A percentile compares a stretch with the other conserved stretches of the same genome.
Evolutionary conservation across 139 green algal species (phyloP).

Genomic region (Chlamydomonas asymmetrica): DNA sequence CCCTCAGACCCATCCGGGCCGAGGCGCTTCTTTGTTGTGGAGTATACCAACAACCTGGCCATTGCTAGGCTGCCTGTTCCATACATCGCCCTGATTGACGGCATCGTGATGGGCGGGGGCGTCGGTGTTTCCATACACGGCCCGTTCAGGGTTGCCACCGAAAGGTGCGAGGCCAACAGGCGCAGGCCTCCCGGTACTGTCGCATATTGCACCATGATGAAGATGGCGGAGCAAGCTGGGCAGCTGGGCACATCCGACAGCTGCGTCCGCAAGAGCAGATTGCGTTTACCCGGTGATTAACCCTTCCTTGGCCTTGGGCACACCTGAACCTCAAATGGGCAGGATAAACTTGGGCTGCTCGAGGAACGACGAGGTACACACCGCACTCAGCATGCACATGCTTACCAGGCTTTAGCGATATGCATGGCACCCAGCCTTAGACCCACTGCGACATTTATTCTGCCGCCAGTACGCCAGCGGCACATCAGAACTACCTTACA

Average conservation of each 20-base stretch:
- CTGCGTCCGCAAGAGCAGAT: too few species aligned
- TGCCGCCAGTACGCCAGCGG: too few species aligned
- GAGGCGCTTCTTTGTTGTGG: constrained; percentile 55
- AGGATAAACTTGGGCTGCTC: too few species aligned
- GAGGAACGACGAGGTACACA: too few species aligned
- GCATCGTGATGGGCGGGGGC: constrained; percentile 93
- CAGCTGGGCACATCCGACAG: background rate
- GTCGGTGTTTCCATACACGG: constrained; percentile 87
- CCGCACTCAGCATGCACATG: too few species aligned
- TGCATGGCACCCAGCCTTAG: too few species aligned
- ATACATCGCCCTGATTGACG: constrained; percentile 88
- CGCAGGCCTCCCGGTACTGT: background rate
- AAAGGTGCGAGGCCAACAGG: constrained; percentile 53
- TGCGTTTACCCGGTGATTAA: too few species aligned
- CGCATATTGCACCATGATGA: background rate
- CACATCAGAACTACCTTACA: too few species aligned
- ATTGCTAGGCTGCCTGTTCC: constrained; percentile 58
- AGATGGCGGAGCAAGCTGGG: background rate
- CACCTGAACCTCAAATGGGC: too few species aligned
- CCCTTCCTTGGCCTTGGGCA: too few species aligned
- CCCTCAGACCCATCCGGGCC: constrained; percentile 18
- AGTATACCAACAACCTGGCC: constrained; percentile 56
- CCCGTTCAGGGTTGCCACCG: constrained; percentile 85
- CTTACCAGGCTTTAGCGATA: too few species aligned
- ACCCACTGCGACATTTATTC: too few species aligned